phyloP scores from a whole-genome alignment of 1,139 yeast species.

The Suhomyces terraborum region DNA sequence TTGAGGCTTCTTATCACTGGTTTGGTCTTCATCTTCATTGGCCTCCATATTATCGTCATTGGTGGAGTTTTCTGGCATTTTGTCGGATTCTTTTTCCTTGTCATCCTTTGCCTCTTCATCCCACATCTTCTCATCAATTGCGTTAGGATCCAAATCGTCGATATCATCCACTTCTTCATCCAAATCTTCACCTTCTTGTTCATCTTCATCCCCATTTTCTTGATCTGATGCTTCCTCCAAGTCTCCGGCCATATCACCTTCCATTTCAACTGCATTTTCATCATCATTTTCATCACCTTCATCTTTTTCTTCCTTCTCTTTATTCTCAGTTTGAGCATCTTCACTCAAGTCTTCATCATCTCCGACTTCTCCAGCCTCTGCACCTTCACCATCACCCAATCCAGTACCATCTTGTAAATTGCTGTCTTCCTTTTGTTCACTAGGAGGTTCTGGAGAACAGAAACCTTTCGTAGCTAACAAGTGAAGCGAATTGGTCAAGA shows the following conservation, averaged over 20 bases:
- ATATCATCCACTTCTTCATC: conserved; percentile 91
- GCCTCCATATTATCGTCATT: conserved; percentile 65
- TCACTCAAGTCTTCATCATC: conserved; percentile 92
- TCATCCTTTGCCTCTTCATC: conserved; percentile 85
- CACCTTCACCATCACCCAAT: conserved; percentile 93
- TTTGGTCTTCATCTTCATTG: conserved; percentile 51
- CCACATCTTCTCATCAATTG: conserved; percentile 98
- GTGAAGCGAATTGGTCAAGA: conserved; percentile 57
- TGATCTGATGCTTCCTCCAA: conserved; percentile 78
- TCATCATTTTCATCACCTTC: conserved; percentile 62
- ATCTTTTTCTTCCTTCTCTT: conserved; percentile 68
- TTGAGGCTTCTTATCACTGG: conserved; percentile 31
- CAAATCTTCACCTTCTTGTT: conserved; percentile 57
- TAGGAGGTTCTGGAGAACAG: conserved; percentile 86
- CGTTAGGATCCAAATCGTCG: conserved; percentile 91
- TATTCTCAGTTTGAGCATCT: conserved; percentile 82
- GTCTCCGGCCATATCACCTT: conserved; percentile 96
- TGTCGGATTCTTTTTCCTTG: conserved; percentile 73
- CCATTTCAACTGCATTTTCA: conserved; percentile 88
- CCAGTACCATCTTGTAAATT: conserved; percentile 91
- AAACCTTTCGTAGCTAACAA: conserved; percentile 81
- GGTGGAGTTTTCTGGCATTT: conserved; percentile 58
- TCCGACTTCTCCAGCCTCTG: conserved; percentile 81
- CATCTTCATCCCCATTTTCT: conserved; percentile 59
- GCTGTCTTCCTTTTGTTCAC: conserved; percentile 61